Evolutionary conservation across 305 asterid genomes (phyloP), one percentile per base, ranked within the genome.

Genomic region (Rubia tinctorum): DNA sequence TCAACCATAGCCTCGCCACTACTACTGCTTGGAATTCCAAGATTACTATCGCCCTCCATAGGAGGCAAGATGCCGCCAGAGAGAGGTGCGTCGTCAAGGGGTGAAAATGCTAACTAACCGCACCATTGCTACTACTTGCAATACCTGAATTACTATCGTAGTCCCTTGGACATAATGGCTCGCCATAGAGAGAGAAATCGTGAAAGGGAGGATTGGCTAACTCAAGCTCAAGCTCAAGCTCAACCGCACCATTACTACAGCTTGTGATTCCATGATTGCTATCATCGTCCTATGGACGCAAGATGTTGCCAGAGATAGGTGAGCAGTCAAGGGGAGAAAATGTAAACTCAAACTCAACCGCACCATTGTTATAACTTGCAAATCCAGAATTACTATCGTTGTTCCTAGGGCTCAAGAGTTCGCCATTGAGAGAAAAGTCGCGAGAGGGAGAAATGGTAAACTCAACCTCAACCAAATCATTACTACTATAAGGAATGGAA

Each of bases 301-400:
- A 49, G 55, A 47, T 3, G 55, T 14, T 17, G 55, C 55, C 55
- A 13, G 14, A 17, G 60, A 53, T 34, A 8, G 80, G 11, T 17
- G 63, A 69, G 62, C 77, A 70, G 71, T 49, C 76, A 39, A 78
- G 75, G 58, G 79, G 77, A 39, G 90, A n/a, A n/a, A n/a, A n/a
- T n/a, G n/a, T 45, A 67, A 84, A 74, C 65, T 82, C 87, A 11
- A 78, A 2, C 25, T 71, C 78, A 7, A 14, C 56, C 6, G 8
- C 56, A 14, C 56, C 18, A 49, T 49, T 49, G 6, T 17, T 49
- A 49, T 18, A 4, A 34, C 39, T 49, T 49, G 18, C 17, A 15
- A 49, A 5, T 17, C 8, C 20, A 49, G 56, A n/a, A 49, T 15
- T 15, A 15, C 1, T 4, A 15, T 47, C 55, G 15, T 14, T 3